Percentiles rank a stretch among this genome's conserved stretches.
Conservation (phyloP, 2,329 filamentous ascomycete genomes). For the Fusarium piperis region DNA sequence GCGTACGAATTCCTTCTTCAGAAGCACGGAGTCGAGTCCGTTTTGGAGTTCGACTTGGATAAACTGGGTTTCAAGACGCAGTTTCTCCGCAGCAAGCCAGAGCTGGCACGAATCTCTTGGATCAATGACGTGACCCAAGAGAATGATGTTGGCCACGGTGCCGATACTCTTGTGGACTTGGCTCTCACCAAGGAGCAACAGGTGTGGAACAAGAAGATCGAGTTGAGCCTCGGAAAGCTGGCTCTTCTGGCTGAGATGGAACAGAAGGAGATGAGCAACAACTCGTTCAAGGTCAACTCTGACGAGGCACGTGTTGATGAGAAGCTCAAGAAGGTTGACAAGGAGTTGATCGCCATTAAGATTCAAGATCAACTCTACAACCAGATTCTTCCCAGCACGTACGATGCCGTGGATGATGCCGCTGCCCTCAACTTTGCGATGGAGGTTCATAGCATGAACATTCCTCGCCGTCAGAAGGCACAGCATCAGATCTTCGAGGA, state of each 20-base stretch:
- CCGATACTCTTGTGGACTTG: constrained; percentile 74
- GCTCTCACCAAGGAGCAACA: constrained; percentile 79
- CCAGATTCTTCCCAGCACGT: constrained; percentile 74
- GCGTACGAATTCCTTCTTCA: constrained; percentile 83
- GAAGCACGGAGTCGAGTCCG: constrained; percentile 69
- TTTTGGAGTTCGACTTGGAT: constrained; percentile 78
- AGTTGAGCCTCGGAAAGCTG: constrained; percentile 89
- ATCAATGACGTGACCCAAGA: constrained; percentile 90
- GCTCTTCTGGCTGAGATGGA: constrained; percentile 72
- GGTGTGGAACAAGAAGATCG: constrained; percentile 92
- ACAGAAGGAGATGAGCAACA: constrained; percentile 41
- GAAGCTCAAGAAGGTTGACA: constrained; percentile 64
- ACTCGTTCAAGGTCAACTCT: constrained; percentile 51
- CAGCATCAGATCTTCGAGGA: constrained; percentile 78
- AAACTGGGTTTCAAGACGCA: constrained; percentile 76
- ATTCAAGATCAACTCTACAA: constrained; percentile 83
- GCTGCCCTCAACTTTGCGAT: constrained; percentile 82
- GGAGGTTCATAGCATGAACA: constrained; percentile 68
- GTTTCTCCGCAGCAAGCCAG: constrained; percentile 78
- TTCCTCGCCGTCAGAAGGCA: constrained; percentile 69
- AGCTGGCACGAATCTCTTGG: constrained; percentile 85
- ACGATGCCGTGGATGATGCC: constrained; percentile 79
- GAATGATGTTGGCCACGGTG: constrained; percentile 78
- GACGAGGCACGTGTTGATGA: constrained; percentile 53
- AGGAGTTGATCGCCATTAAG: constrained; percentile 73